Percentiles rank a stretch among this genome's conserved stretches.
Evolutionary conservation across 148 eudicot genomes (phyloP).

Genomic region (Spergularia marina): DNA sequence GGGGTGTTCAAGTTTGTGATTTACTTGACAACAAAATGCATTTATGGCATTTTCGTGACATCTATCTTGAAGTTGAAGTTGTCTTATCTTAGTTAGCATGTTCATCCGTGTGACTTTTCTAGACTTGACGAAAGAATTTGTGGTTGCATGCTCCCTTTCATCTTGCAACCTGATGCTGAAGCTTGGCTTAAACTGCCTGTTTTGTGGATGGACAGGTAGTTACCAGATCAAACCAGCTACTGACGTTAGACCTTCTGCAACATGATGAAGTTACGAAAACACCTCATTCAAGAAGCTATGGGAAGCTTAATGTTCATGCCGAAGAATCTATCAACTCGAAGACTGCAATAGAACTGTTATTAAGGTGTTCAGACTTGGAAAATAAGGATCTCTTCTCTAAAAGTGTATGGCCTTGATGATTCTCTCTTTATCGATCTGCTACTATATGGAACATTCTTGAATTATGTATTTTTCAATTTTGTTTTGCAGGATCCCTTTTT

Average conservation of each 20-base stretch:
- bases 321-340: slow-evolving; percentile 83
- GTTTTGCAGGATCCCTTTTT: slow-evolving; percentile 86
- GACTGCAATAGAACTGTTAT: slow-evolving; percentile 62
- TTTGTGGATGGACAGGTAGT: slow-evolving; percentile 57
- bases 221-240: slow-evolving; percentile 47
- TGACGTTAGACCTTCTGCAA: slow-evolving; percentile 60
- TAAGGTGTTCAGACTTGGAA: slow-evolving; percentile 88
- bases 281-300: slow-evolving; percentile 39
- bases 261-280: slow-evolving; percentile 44
- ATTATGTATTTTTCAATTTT: slow-evolving; percentile 13
- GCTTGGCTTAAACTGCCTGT: slow-evolving; percentile 14
- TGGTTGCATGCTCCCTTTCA: slow-evolving; percentile 2
- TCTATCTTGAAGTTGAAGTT: neutral
- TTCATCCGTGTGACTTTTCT: neutral
- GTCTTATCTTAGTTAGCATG: slow-evolving; percentile 12
- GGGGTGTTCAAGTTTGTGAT: neutral
- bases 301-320: slow-evolving; percentile 72
- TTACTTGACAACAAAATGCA: neutral
- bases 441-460: slow-evolving; percentile 13
- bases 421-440: slow-evolving; percentile 16
- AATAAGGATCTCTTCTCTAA: slow-evolving; percentile 83
- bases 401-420: slow-evolving; percentile 60
- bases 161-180: neutral
- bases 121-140: neutral
- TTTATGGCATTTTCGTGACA: neutral